Conservation (phyloP, 1,139 yeast genomes). For the Geotrichum bryndzae region DNA sequence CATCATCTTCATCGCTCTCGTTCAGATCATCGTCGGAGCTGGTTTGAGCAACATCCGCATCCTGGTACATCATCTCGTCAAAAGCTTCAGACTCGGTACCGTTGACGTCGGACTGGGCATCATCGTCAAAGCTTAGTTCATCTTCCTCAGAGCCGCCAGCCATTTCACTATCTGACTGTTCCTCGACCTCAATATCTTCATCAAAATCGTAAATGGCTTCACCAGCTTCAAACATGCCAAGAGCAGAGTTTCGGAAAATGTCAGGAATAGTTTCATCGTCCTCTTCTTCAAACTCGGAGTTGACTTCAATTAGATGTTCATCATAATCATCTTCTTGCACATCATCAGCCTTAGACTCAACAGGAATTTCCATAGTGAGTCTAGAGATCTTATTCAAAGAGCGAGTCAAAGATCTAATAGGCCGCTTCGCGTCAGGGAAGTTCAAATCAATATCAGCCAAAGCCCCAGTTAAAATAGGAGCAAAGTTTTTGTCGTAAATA, state of each 20-base stretch:
- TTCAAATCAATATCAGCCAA: conserved; percentile 64
- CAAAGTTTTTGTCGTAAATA: conserved; percentile 61
- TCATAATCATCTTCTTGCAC: conserved; percentile 58
- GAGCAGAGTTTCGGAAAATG: conserved; percentile 75
- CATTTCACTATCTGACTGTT: conserved; percentile 27
- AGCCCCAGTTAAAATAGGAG: conserved; percentile 50
- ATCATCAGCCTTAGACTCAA: conserved; percentile 45
- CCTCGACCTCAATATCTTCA: conserved; percentile 41
- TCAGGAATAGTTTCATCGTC: conserved; percentile 71
- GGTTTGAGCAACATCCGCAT: conserved; percentile 20
- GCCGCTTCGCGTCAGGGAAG: conserved; percentile 57
- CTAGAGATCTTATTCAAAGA: conserved; percentile 61
- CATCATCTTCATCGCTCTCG: conserved; percentile 31
- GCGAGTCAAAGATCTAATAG: conserved; percentile 52
- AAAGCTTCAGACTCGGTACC: conserved; percentile 29
- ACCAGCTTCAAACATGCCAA: conserved; percentile 88
- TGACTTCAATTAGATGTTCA: conserved; percentile 21
- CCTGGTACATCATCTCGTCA: conserved; percentile 35
- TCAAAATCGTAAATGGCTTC: conserved; percentile 65
- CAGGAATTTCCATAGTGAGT: conserved; percentile 31
- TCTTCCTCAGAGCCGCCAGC: conserved; percentile 29
- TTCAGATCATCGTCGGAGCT: conserved; percentile 21
- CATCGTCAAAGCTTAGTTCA: conserved; percentile 30
- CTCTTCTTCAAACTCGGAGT: conserved; percentile 22
- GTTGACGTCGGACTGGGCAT: conserved; percentile 34